Evolutionary conservation across 345 rosid genomes (phyloP), one percentile per base, ranked within the genome.

Genomic region (Capsella bursapastoris): DNA sequence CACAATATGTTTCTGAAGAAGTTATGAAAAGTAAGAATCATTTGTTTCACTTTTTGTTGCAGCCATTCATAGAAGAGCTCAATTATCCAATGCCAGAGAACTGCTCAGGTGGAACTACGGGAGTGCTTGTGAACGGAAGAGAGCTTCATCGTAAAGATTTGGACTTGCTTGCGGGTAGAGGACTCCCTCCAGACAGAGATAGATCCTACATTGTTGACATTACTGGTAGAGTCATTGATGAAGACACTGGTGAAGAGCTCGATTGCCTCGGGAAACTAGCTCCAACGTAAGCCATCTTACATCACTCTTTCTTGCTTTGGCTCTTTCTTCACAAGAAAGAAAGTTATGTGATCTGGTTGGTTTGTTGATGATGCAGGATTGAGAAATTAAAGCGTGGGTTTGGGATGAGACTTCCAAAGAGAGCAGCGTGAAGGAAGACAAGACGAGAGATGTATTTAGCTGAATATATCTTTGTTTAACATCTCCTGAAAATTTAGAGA

Each of bases 261-360:
- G 97, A 90, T 57, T 72, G 96, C 78, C 96, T 94, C 3, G 97
- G 96, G 18, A 91, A 83, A 81, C 96, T 94, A 12, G 98, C 97
- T 51, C 98, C 97, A 0, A 94, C 97, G 98, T 94, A 78, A 86
- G 95, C 72, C 1, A 34, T 32, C 9, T 22, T 34, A 31, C 18
- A 31, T 44, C 44, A 3, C 28, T 34, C 4, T 47, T 7, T 45
- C 6, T 70, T 43, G 0, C 6, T 38, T 18, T 32, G 35, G 31
- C 15, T 16, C 12, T 50, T 32, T 32, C 18, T 64, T 64, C 5
- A 13, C 18, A 58, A 50, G 45, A 41, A 49, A 22, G 25, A 22
- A 34, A 22, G 45, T 25, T 5, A 40, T 29, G 55, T 71, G 44
- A 27, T 2, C 3, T 44, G 48, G 38, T 59, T 61, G 8, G 38